Evolutionary conservation across 78 protist genomes (phyloP).

Genomic region (Dictyostelium brefeldianum): DNA sequence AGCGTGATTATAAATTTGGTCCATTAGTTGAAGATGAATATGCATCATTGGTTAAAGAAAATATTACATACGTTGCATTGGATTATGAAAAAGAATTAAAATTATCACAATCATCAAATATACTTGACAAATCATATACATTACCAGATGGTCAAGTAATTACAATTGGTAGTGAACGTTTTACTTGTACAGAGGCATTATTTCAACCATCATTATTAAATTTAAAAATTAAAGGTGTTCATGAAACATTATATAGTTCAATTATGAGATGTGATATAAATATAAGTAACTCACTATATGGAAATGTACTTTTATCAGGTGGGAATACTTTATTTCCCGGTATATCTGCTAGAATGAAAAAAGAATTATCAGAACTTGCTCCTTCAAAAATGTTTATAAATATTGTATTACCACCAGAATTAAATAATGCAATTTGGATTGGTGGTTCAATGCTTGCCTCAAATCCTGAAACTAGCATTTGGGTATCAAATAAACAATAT

Average conservation of each 20-base stretch:
- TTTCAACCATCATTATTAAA: slow-evolving; percentile 94
- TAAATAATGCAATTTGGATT: no score
- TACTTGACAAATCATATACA: slow-evolving; percentile 22
- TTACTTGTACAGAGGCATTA: slow-evolving; percentile 92
- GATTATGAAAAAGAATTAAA: no score
- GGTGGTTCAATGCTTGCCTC: no score
- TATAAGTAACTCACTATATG: no score
- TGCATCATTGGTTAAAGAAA: slow-evolving; percentile 73
- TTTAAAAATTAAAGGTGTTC: slow-evolving; percentile 81
- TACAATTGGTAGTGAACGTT: slow-evolving; percentile 87
- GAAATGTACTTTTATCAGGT: no score
- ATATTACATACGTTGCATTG: slow-evolving; percentile 42
- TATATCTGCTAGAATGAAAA: no score
- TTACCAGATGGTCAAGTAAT: slow-evolving; percentile 86
- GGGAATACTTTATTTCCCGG: no score
- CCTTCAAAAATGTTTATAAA: no score
- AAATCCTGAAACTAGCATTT: no score
- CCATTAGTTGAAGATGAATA: slow-evolving; percentile 17
- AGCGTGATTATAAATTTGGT: background rate
- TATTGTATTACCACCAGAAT: no score
- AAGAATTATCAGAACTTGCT: no score
- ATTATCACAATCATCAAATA: background rate
- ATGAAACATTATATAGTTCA: slow-evolving; percentile 66
- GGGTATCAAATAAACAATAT: no score
- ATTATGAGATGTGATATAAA: background rate